A percentile compares a stretch with the other conserved stretches of the same genome.
Conservation (phyloP, 441 rosid genomes). For the Omphalea diandra region DNA sequence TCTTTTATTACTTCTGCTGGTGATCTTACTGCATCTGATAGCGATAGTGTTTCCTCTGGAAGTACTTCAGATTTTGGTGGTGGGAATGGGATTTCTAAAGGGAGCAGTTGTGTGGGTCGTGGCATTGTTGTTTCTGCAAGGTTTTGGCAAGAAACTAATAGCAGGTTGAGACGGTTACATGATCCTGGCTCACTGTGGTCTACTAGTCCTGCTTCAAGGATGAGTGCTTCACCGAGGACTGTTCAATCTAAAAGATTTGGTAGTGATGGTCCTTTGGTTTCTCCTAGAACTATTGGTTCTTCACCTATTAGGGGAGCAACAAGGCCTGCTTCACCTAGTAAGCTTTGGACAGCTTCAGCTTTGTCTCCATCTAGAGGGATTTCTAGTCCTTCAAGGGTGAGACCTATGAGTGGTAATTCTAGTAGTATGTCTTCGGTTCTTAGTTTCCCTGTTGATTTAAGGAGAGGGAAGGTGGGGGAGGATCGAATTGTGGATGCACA, state of each 20-base stretch:
- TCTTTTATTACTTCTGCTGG: conserved; percentile 32
- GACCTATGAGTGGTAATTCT: conserved; percentile 41
- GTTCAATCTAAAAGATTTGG: conserved; percentile 45
- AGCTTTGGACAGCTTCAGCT: conserved; percentile 45
- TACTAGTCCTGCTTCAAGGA: conserved; percentile 37
- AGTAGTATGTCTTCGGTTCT: conserved; percentile 55
- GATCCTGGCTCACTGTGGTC: too few relatives aligned
- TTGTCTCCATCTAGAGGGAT: conserved; percentile 61
- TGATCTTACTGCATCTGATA: conserved; percentile 60
- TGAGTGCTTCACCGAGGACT: conserved; percentile 37
- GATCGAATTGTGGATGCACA: conserved; percentile 65
- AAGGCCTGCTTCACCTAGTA: conserved; percentile 78
- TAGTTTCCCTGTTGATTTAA: conserved; percentile 74
- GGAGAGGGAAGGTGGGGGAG: conserved; percentile 78
- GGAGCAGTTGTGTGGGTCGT: conserved; percentile 40
- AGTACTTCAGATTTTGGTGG: conserved; percentile 52
- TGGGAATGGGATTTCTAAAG: conserved; percentile 31
- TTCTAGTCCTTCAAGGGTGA: conserved; percentile 67
- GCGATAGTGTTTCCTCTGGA: conserved; percentile 80
- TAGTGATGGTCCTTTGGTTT: conserved; percentile 46
- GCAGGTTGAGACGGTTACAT: conserved; percentile 47
- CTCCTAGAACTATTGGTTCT: conserved; percentile 43
- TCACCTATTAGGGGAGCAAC: conserved; percentile 49
- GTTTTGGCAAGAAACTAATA: conserved; percentile 66
- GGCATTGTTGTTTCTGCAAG: conserved; percentile 56